phyloP scores from a whole-genome alignment of 2,329 filamentous ascomycete genomes.

The Diaporthe longicolla region DNA sequence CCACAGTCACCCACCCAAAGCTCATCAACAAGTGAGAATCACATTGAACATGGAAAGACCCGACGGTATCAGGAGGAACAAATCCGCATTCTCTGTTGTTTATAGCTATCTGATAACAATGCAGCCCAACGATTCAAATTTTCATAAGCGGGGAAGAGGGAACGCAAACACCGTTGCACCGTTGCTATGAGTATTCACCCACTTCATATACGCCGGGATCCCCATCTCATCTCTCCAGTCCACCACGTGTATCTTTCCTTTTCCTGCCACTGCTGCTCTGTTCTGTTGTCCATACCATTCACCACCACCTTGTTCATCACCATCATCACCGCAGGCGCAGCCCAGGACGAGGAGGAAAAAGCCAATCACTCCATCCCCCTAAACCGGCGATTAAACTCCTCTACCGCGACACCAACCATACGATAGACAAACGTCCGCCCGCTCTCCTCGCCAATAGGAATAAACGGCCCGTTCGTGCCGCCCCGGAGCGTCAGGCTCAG shows the following conservation, averaged over 20 bases:
- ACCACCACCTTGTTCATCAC: no score
- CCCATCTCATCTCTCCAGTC: not conserved
- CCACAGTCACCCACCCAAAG: no score
- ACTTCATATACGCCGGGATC: not conserved
- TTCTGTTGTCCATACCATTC: not conserved
- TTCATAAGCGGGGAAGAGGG: not conserved
- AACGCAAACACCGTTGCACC: conserved; percentile 35
- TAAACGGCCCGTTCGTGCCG: conserved; percentile 93
- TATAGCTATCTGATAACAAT: conserved; percentile 23
- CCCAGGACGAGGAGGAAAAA: no score
- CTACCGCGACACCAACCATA: conserved; percentile 76
- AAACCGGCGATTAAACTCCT: conserved; percentile 76
- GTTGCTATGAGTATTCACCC: conserved; percentile 25
- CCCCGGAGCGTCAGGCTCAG: conserved; percentile 90
- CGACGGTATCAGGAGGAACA: not conserved
- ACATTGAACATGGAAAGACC: no score
- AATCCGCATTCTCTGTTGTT: not conserved
- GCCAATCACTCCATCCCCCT: conserved; percentile 56
- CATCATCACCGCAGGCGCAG: no score
- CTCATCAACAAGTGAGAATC: no score
- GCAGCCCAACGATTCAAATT: not conserved
- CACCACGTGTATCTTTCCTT: not conserved
- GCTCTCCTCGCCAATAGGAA: conserved; percentile 92
- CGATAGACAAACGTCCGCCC: conserved; percentile 74
- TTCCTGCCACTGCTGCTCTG: not conserved